Evolutionary conservation across 2,329 filamentous ascomycete species (phyloP).

Genomic region (Saccharata proteae): DNA sequence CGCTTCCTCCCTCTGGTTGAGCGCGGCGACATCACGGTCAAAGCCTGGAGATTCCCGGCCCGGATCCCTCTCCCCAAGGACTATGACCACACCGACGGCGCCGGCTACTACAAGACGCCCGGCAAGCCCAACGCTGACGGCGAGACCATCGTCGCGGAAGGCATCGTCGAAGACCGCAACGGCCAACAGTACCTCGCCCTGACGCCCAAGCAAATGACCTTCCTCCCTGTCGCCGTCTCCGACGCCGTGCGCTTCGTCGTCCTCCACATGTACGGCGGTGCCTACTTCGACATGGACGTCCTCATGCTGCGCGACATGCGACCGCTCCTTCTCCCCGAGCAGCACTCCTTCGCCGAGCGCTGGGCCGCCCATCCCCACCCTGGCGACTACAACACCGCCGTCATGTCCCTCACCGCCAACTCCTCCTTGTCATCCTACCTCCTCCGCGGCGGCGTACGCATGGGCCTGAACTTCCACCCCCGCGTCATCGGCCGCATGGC

Average conservation of each 20-base stretch:
- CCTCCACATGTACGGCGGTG: constrained; percentile 41
- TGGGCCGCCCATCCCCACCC: constrained; percentile 42
- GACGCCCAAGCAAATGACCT: constrained; percentile 44
- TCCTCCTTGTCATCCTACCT: constrained; percentile 43
- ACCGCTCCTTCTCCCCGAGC: constrained; percentile 38
- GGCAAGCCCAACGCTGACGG: constrained; percentile 31
- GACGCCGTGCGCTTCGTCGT: constrained; percentile 45
- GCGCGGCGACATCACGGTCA: constrained; percentile 40
- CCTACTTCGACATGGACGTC: constrained; percentile 46
- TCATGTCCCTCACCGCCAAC: constrained; percentile 45
- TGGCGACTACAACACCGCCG: constrained; percentile 45
- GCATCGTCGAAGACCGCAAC: constrained; percentile 36
- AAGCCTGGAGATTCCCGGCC: constrained; percentile 42
- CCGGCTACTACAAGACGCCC: constrained; percentile 37
- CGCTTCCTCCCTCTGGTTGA: constrained; percentile 43
- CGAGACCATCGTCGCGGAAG: constrained; percentile 36
- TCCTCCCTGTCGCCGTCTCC: constrained; percentile 45
- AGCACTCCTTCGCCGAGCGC: constrained; percentile 43
- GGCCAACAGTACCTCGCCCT: constrained; percentile 43
- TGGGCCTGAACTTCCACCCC: constrained; percentile 47
- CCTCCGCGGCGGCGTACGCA: constrained; percentile 42
- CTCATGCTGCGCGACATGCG: constrained; percentile 43
- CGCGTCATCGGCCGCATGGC: constrained; percentile 44
- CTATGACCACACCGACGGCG: constrained; percentile 35
- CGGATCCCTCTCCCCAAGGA: constrained; percentile 40